Base-by-base conservation (phyloP, 805 yeast genomes). In the Monosporozyma solicola region DNA sequence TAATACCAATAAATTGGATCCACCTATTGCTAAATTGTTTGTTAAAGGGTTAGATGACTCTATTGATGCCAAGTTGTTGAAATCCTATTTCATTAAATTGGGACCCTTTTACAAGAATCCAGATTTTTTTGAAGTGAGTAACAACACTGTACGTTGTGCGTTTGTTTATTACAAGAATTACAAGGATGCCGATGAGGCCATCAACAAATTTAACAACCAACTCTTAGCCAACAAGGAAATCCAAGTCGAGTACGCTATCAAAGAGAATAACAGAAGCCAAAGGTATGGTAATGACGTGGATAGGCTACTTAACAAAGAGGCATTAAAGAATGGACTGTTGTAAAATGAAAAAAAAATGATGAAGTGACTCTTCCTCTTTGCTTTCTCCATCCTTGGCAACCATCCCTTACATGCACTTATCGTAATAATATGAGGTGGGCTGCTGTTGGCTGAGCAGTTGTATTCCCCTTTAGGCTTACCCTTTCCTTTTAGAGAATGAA, bases 281-380 rank as follows among this genome's bases (percentile, higher is more conserved):
- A 75, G 78, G 48, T 95, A 87, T 60, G 97, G 97, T n/a, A 91
- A 85, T 59, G 77, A 75, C 41, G 80, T 82, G 0, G 97, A 91
- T 64, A 74, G 97, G 59, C 57, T 77, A 51, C 73, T 90, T 52
- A 91, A 92, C 10, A 73, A 72, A 39, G 82, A 79, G 59, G 90
- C 89, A 2, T 73, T 74, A 60, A 70, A 70, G 58, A 72, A 78
- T 58, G 69, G 70, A 41, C 25, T 63, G 35, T 37, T 65, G 31
- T 51, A 33, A 50, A n/a, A 5, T 27, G 29, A 27, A 27, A 27
- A 27, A 27, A 27, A 27, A 20, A 20, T 20, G 20, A 20, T 20
- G 20, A 20, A 20, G 20, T 20, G 20, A 20, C 20, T 20, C 20
- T 20, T 20, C 20, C 20, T 20, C 20, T 13, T 32, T 32, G 35